Evolutionary conservation across 2,329 filamentous ascomycete genomes (phyloP), one percentile per base, ranked within the genome.

Genomic region (Pestalotiopsis sp.): DNA sequence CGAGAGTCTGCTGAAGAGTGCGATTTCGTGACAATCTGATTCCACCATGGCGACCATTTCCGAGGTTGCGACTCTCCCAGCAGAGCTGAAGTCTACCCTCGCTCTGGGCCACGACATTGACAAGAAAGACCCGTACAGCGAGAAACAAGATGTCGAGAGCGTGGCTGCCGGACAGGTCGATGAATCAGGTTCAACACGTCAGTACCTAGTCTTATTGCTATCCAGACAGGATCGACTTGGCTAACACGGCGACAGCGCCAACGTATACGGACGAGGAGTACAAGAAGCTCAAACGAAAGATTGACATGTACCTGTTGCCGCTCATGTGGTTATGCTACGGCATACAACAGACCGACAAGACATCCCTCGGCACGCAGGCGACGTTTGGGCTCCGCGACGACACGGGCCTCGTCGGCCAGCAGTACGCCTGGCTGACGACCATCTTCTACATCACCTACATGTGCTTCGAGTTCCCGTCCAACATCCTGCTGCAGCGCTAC

Each of bases 311-410:
- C 68, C 75, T 85, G 17, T 77, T 85, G 0, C 83, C 83, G 1
- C 72, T 85, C 57, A 85, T 85, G 82, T 85, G 81, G 79, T 74
- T 81, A 7, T 84, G 82, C 71, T 85, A 85, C 68, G 84, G 84
- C 45, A 82, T 85, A 63, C 84, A 86, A 70, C 83, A 85, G 71
- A 80, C 79, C 0, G 83, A 85, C 73, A 85, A 85, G 73, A 85
- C 82, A 1, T 79, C 80, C 0, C 74, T 82, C 17, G 76, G 80
- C 23, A 79, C 75, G 0, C 80, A 82, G 64, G 80, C 81, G 17
- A 80, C 76, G 0, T 81, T 82, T 61, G 81, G 81, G 5, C 74
- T 82, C 3, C 69, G 75, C 49, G 73, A 76, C 73, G 76, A 77
- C 63, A 76, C 76, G 9, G 75, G 75, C 1, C 73, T 80, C 2